These are phyloP conservation scores for Penicillium sp. DNA, from an alignment of 2,329 filamentous ascomycete species.

Conservation along the genomic window DNA sequence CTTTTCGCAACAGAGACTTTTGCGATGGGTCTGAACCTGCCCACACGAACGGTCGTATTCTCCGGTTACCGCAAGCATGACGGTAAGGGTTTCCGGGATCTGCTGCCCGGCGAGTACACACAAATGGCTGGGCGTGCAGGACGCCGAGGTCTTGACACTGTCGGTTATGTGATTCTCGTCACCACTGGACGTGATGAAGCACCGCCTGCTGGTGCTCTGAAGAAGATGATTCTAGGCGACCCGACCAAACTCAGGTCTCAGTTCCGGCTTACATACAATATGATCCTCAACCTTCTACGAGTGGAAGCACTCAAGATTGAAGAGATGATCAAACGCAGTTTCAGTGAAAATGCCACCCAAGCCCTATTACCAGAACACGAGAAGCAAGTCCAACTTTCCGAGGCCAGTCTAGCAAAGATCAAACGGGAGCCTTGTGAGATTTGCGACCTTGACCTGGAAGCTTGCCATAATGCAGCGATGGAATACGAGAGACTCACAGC, in stretches of 20 bases:
- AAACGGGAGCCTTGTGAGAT: slow-evolving; percentile 78
- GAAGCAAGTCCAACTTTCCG: slow-evolving; percentile 86
- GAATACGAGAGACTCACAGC: slow-evolving; percentile 74
- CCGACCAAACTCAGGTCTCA: slow-evolving; percentile 94
- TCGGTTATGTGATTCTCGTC: slow-evolving; percentile 93
- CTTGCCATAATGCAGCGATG: slow-evolving; percentile 77
- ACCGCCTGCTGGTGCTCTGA: slow-evolving; percentile 75
- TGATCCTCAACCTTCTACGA: slow-evolving; percentile 93
- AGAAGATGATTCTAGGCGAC: slow-evolving; percentile 93
- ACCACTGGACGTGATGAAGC: slow-evolving; percentile 77
- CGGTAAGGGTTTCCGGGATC: slow-evolving; percentile 83
- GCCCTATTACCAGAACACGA: slow-evolving; percentile 92
- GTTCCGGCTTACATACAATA: slow-evolving; percentile 97
- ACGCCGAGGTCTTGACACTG: slow-evolving; percentile 83
- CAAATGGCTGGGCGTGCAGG: slow-evolving; percentile 97
- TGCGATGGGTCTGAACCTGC: slow-evolving; percentile 95
- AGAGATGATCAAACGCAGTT: slow-evolving; percentile 99
- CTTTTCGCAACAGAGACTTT: slow-evolving; percentile 98
- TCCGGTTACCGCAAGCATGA: slow-evolving; percentile 97
- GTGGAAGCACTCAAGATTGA: slow-evolving; percentile 98
- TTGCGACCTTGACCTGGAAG: slow-evolving; percentile 76
- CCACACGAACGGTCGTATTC: slow-evolving; percentile 94
- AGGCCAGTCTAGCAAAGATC: slow-evolving; percentile 86
- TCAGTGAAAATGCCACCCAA: slow-evolving; percentile 96
- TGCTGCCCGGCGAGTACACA: slow-evolving; percentile 93